Evolutionary conservation across 2,329 filamentous ascomycete genomes (phyloP).

Genomic region (Colletotrichum sp.): DNA sequence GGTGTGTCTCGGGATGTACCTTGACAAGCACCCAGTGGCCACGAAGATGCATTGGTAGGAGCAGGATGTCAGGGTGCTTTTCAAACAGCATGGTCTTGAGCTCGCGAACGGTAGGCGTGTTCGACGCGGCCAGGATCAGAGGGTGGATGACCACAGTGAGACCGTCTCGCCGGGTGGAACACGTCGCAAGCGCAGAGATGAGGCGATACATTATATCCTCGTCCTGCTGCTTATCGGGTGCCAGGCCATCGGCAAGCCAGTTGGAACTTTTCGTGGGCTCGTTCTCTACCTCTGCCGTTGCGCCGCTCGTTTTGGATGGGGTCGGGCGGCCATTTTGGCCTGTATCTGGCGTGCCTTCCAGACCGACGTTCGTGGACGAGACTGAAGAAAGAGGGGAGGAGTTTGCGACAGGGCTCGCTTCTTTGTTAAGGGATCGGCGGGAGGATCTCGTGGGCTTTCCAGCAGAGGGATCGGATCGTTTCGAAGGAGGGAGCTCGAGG

Average conservation of each 20-base stretch:
- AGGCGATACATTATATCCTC: not conserved
- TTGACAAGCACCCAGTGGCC: not conserved
- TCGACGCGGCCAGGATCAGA: not conserved
- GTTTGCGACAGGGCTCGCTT: not conserved
- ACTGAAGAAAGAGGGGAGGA: not conserved
- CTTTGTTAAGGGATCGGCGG: not conserved
- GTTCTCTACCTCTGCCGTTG: not conserved
- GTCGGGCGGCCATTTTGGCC: not conserved
- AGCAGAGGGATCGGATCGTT: not conserved
- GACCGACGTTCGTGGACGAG: not conserved
- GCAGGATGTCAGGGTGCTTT: not conserved
- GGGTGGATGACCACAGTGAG: not conserved
- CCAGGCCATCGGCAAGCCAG: not conserved
- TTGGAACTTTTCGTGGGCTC: not conserved
- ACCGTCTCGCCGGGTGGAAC: not conserved
- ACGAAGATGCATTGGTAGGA: not conserved
- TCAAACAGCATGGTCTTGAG: not conserved
- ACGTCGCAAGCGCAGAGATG: not conserved
- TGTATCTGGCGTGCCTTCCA: not conserved
- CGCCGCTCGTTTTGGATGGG: not conserved
- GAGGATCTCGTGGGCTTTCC: not conserved
- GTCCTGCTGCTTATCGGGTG: not conserved
- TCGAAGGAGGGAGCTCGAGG: not conserved
- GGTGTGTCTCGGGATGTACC: not conserved
- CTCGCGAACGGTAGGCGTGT: not conserved